phyloP scores from a whole-genome alignment of 495 filamentous ascomycete genomes.

The Penicillium verhagenii region DNA sequence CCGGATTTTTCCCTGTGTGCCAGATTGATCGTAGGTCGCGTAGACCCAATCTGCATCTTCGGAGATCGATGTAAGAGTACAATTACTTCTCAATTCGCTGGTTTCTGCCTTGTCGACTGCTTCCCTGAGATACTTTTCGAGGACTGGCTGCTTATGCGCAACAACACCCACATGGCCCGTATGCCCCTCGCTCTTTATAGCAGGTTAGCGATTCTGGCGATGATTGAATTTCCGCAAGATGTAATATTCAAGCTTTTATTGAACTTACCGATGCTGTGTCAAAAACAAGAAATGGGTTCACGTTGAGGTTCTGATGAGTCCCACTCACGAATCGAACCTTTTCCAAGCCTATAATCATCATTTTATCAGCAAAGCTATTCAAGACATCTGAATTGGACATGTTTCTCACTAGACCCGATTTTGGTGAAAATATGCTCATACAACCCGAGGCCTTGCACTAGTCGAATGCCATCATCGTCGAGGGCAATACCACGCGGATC shows the following conservation, averaged over 20 bases:
- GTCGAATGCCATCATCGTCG: slow-evolving; percentile 50
- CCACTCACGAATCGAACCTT: slow-evolving; percentile 30
- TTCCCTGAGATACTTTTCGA: slow-evolving; percentile 28
- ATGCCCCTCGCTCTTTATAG: slow-evolving; percentile 13
- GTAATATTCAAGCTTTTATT: neutral
- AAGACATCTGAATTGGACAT: neutral
- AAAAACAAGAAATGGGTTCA: slow-evolving; percentile 6
- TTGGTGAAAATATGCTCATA: slow-evolving; percentile 38
- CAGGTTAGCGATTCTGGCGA: neutral
- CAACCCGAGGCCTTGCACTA: slow-evolving; percentile 44
- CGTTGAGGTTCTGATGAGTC: slow-evolving; percentile 2
- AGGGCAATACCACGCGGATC: slow-evolving; percentile 53
- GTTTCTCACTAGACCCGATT: slow-evolving; percentile 26
- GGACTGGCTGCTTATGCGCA: slow-evolving; percentile 17
- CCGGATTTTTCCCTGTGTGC: slow-evolving; percentile 21
- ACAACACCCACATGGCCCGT: slow-evolving; percentile 15
- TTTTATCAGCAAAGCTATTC: neutral
- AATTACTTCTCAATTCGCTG: slow-evolving; percentile 36
- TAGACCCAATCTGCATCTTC: slow-evolving; percentile 32
- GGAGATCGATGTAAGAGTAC: slow-evolving; percentile 27
- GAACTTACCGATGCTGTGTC: slow-evolving; percentile 9
- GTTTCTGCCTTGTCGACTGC: slow-evolving; percentile 22
- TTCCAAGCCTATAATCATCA: slow-evolving; percentile 20
- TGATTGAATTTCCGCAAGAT: no score
- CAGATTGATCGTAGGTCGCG: slow-evolving; percentile 35